Evolutionary conservation across 768 basidiomycete species (phyloP).

Genomic region (Boletus eberwhitei): DNA sequence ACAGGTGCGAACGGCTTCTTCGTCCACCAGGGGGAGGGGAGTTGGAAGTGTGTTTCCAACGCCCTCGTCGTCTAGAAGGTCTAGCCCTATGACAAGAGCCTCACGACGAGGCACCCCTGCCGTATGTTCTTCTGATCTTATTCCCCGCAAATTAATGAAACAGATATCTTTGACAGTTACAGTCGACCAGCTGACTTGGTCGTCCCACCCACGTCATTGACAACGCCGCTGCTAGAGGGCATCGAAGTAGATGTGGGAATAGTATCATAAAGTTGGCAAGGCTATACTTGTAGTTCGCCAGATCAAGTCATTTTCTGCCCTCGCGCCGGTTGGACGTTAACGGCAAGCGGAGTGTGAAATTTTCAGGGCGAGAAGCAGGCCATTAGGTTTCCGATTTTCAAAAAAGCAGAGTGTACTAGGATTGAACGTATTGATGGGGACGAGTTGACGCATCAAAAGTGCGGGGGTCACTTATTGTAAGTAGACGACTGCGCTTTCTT

Average conservation of each 20-base stretch:
- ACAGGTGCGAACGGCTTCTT: conserved; percentile 25
- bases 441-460: conserved; percentile 20
- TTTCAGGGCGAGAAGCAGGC: conserved; percentile 28
- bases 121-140: conserved; percentile 18
- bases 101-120: conserved; percentile 26
- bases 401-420: conserved; percentile 12
- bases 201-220: not conserved
- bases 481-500: not conserved
- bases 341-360: conserved; percentile 22
- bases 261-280: not conserved
- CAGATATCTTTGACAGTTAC: conserved; percentile 10
- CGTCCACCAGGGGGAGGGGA: conserved; percentile 25
- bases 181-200: conserved; percentile 14
- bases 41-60: conserved; percentile 27
- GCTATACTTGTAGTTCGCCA: not conserved
- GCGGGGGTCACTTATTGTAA: conserved; percentile 16
- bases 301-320: not conserved
- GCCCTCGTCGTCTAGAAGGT: conserved; percentile 31
- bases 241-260: not conserved
- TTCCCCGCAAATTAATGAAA: conserved; percentile 29
- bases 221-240: not conserved
- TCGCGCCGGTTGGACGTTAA: conserved; percentile 6
- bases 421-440: conserved; percentile 16
- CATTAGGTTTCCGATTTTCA: conserved; percentile 32
- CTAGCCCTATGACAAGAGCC: conserved; percentile 33